A percentile compares a stretch with the other conserved stretches of the same genome.
Evolutionary conservation across 192 early-diverging fungal species (phyloP).

Genomic region (Gryganskiella cystojenkinii): DNA sequence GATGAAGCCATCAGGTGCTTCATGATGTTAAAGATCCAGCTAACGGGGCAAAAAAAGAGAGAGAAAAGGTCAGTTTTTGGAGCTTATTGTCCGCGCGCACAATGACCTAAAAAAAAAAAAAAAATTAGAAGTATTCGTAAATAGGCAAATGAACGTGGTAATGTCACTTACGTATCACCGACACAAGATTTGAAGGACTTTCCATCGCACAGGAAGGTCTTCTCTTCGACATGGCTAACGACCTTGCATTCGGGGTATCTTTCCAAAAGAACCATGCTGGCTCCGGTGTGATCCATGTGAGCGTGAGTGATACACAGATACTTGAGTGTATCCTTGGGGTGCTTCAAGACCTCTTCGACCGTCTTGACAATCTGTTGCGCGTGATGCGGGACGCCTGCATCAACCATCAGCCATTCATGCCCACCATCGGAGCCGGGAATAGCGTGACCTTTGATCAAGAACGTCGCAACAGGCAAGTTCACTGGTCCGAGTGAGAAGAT

Average conservation of each 20-base stretch:
- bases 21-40: constrained; percentile 19
- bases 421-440: not conserved
- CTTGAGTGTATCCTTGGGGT: constrained; percentile 26
- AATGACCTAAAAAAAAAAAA: no score
- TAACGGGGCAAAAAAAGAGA: not conserved
- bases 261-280: constrained; percentile 8
- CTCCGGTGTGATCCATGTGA: constrained; percentile 40
- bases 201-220: constrained; percentile 30
- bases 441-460: constrained; percentile 20
- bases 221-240: constrained; percentile 16
- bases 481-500: constrained; percentile 8
- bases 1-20: constrained; percentile 1
- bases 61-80: no score
- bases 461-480: constrained; percentile 17
- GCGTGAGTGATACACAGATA: constrained; percentile 41
- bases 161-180: constrained; percentile 16
- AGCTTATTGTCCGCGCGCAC: no score
- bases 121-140: no score
- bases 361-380: constrained; percentile 2
- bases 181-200: constrained; percentile 12
- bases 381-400: constrained; percentile 17
- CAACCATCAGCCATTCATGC: constrained; percentile 33
- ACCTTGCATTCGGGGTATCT: constrained; percentile 15
- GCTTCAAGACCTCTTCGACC: constrained; percentile 14
- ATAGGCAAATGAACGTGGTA: not conserved